A percentile compares a stretch with the other conserved stretches of the same genome.
phyloP scores from a whole-genome alignment of 2,329 filamentous ascomycete species.

The Rutstroemia sp. region DNA sequence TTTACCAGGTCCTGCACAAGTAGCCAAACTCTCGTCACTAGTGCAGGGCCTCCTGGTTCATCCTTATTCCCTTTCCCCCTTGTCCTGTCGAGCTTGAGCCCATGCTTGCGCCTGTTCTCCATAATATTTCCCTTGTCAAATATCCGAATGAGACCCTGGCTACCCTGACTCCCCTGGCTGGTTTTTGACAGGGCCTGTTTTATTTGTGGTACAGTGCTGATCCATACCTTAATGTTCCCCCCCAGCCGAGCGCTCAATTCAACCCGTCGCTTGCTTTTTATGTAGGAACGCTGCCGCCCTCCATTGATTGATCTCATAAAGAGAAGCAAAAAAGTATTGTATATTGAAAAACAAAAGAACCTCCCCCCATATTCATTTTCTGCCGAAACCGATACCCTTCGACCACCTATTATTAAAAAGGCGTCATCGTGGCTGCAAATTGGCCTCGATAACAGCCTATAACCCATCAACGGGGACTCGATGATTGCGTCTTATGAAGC shows the following conservation, averaged over 20 bases:
- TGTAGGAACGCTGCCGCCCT: conserved; percentile 9
- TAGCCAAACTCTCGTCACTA: not conserved
- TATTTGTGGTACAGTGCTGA: conserved; percentile 11
- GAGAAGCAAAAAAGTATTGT: too few species aligned
- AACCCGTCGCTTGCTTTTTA: conserved; percentile 7
- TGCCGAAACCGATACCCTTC: not conserved
- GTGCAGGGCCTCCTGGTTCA: not conserved
- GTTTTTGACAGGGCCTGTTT: conserved; percentile 6
- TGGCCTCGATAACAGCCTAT: conserved; percentile 8
- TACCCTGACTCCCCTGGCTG: not conserved
- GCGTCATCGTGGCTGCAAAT: conserved; percentile 10
- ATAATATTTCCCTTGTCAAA: conserved; percentile 1
- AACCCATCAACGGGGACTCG: not conserved
- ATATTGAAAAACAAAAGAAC: not conserved
- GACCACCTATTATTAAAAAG: not conserved
- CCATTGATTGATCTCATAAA: not conserved
- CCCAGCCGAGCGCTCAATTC: conserved; percentile 7
- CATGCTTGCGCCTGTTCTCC: not conserved
- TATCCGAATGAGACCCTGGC: conserved; percentile 5
- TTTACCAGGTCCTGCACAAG: too few species aligned
- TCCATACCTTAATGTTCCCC: conserved; percentile 6
- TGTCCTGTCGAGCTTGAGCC: not conserved
- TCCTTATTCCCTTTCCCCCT: not conserved
- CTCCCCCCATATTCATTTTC: not conserved
- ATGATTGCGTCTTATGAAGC: conserved; percentile 11